Evolutionary conservation across 1,284 basidiomycete species (phyloP), one percentile per base, ranked within the genome.

Genomic region (Lentinula novae-zelandiae): DNA sequence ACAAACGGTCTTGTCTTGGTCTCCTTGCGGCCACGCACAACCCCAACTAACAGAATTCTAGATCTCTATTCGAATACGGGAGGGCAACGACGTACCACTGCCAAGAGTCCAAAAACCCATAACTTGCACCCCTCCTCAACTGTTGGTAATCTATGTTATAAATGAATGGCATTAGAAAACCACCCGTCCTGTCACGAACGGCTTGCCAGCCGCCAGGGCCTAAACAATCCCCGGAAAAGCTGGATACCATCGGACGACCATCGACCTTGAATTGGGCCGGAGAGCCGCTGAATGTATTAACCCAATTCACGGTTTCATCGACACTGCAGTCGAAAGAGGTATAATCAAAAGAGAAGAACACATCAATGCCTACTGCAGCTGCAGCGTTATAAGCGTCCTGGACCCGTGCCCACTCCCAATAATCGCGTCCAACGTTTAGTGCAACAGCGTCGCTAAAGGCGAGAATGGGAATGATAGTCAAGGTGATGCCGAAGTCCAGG

Each of bases 301-400:
- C 71, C 33, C 71, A 70, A 3, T 62, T 52, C 22, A 78, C 72
- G 42, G 76, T 64, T 58, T 73, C 68, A 36, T 61, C 54, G 4
- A 76, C 61, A 63, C 71, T 63, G 64, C 78, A 79, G 0, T 67
- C 61, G 66, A 78, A 72, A 20, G 71, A 75, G 2, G 75, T 75
- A 58, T 79, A 76, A 67, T 79, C 78, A 65, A 78, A 76, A 1
- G 78, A 79, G 56, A 78, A 67, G 67, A 79, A 79, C n/a, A 80
- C 66, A 63, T 78, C 76, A 57, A 50, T 48, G 34, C 27, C 48
- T 5, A 27, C 34, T n/a, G 53, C 70, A 12, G 74, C 38, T 5
- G 76, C 76, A 5, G 77, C 76, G 22, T 66, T 70, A 64, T 78
- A 81, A 1, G 78, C 78, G 12, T 65, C 72, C 4, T 62, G 68